Conservation (phyloP, 352 stramenopile genomes). For the Pythium rhizo-oryzae region DNA sequence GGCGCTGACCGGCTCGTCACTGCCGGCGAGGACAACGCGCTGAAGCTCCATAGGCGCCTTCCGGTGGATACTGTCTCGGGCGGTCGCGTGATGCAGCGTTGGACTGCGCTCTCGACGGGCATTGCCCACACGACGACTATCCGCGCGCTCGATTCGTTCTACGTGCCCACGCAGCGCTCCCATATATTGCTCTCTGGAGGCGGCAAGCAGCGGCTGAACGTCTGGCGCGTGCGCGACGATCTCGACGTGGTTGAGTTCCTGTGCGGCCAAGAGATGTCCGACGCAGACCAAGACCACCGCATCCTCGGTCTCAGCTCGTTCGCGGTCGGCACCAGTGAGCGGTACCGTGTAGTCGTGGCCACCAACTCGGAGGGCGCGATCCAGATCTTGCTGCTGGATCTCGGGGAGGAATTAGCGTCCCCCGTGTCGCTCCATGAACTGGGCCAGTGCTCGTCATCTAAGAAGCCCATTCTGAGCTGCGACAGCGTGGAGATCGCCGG, state of each 20-base stretch:
- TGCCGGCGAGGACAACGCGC: conserved; percentile 79
- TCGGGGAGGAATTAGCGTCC: conserved; percentile 32
- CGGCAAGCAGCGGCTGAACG: conserved; percentile 82
- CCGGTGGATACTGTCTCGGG: conserved; percentile 10
- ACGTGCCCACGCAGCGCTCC: conserved; percentile 24
- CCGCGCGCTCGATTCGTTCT: conserved; percentile 61
- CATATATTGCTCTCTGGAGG: conserved; percentile 73
- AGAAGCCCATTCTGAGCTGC: conserved; percentile 85
- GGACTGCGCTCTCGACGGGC: conserved; percentile 53
- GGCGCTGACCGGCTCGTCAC: conserved; percentile 55
- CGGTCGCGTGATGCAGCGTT: conserved; percentile 20
- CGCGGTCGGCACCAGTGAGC: conserved; percentile 28
- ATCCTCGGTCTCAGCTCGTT: conserved; percentile 79
- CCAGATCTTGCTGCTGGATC: conserved; percentile 64
- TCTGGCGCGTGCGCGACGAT: conserved; percentile 55
- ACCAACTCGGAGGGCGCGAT: conserved; percentile 80
- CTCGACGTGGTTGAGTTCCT: conserved; percentile 56
- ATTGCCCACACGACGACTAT: conserved; percentile 84
- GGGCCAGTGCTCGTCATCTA: conserved; percentile 56
- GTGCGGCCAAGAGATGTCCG: conserved; percentile 56
- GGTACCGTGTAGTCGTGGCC: conserved; percentile 57
- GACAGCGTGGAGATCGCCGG: conserved; percentile 42
- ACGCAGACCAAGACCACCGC: conserved; percentile 78
- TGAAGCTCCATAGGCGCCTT: conserved; percentile 66
- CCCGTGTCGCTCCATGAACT: conserved; percentile 34